Percentiles rank a stretch among this genome's conserved stretches.
These are phyloP conservation scores for Zygotorulaspora mrakii DNA, from an alignment of 1,139 yeast species.

Conservation along the genomic window DNA sequence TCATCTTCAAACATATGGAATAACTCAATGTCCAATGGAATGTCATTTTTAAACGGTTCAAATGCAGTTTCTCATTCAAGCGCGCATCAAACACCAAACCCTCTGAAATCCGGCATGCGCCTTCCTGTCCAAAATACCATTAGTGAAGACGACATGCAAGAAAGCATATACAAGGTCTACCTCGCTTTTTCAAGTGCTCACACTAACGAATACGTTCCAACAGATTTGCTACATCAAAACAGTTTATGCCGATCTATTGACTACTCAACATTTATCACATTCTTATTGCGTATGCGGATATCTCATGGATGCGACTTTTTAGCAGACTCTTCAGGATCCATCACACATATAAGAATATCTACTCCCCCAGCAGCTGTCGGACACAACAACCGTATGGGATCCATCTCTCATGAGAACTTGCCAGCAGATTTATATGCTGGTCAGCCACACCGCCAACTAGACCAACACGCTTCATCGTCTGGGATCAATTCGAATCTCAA, in stretches of 20 bases:
- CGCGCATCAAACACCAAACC: slow-evolving; percentile 4
- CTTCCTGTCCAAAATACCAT: not conserved
- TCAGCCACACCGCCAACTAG: not conserved
- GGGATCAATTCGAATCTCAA: slow-evolving; percentile 3
- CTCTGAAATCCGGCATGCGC: not conserved
- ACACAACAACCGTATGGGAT: slow-evolving; percentile 1
- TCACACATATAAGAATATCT: slow-evolving; percentile 28
- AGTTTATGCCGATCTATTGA: slow-evolving; percentile 19
- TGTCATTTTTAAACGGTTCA: slow-evolving; percentile 10
- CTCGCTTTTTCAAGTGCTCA: slow-evolving; percentile 11
- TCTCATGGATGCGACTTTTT: slow-evolving; percentile 26
- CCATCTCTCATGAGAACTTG: slow-evolving; percentile 6
- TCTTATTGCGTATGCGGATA: slow-evolving; percentile 23
- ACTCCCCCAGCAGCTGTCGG: slow-evolving; percentile 5
- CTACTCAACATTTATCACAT: slow-evolving; percentile 24
- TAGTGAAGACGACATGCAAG: slow-evolving; percentile 3
- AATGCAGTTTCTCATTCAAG: slow-evolving; percentile 5
- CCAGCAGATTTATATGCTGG: not conserved
- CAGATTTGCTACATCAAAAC: slow-evolving; percentile 25
- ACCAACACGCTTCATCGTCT: not conserved
- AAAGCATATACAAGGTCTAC: slow-evolving; percentile 18
- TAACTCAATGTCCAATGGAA: slow-evolving; percentile 11
- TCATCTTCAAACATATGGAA: slow-evolving; percentile 20
- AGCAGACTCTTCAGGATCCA: slow-evolving; percentile 23
- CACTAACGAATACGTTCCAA: slow-evolving; percentile 23